phyloP scores from a whole-genome alignment of 495 filamentous ascomycete species.

The Clohesyomyces aquaticus region DNA sequence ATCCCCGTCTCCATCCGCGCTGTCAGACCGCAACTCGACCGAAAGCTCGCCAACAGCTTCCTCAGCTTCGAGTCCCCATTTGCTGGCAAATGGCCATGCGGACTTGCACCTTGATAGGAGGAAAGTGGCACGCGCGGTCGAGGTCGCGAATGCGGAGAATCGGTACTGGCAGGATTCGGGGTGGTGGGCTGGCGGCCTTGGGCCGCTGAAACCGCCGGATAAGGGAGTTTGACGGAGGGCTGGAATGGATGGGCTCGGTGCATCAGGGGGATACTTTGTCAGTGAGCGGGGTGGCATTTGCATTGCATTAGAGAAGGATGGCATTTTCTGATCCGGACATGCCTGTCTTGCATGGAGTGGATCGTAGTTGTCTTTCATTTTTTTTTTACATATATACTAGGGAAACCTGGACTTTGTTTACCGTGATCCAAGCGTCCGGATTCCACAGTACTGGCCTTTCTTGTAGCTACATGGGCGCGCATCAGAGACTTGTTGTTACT shows the following conservation, averaged over 20 bases:
- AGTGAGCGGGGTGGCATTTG: too few relatives aligned
- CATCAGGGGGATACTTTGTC: too few relatives aligned
- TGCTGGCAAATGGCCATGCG: slow-evolving; percentile 36
- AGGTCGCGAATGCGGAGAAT: slow-evolving; percentile 37
- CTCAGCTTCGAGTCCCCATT: neutral
- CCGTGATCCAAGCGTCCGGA: too few relatives aligned
- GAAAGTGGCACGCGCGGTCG: slow-evolving; percentile 33
- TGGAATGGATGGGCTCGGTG: neutral
- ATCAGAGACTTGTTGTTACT: too few relatives aligned
- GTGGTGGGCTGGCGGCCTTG: slow-evolving; percentile 39
- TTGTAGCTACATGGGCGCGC: too few relatives aligned
- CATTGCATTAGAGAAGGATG: too few relatives aligned
- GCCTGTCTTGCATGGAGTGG: neutral
- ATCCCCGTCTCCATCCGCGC: slow-evolving; percentile 1
- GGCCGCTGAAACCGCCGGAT: neutral
- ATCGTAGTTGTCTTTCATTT: neutral
- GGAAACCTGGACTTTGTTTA: too few relatives aligned
- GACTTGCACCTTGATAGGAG: slow-evolving; percentile 42
- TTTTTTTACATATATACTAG: neutral
- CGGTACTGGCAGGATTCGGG: slow-evolving; percentile 34
- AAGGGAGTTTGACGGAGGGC: neutral
- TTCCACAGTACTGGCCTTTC: too few relatives aligned
- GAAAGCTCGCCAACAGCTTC: slow-evolving; percentile 7
- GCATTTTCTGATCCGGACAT: too few relatives aligned
- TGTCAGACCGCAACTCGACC: neutral